Evolutionary conservation across 2,329 filamentous ascomycete genomes (phyloP).

Genomic region (Cadophora luteo-olivacea): DNA sequence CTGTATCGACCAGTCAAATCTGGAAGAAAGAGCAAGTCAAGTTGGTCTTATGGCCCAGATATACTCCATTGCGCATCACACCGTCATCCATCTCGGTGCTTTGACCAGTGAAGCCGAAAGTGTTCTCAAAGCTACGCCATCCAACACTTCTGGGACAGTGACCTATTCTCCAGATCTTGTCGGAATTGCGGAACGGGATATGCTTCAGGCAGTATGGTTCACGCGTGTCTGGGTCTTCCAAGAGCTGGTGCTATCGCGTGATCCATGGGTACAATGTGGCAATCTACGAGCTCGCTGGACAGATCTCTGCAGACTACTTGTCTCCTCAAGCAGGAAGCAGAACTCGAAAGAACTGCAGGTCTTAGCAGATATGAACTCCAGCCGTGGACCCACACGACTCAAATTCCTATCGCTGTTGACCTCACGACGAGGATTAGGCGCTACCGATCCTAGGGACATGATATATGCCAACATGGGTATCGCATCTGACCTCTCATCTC

Average conservation of each 20-base stretch:
- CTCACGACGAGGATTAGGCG: constrained; percentile 15
- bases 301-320: constrained; percentile 15
- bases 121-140: constrained; percentile 6
- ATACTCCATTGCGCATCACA: constrained; percentile 17
- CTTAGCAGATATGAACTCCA: constrained; percentile 18
- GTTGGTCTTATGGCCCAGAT: constrained; percentile 21
- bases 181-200: constrained; percentile 8
- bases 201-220: constrained; percentile 49
- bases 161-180: constrained; percentile 2
- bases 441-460: constrained; percentile 20
- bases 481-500: neutral
- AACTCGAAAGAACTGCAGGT: constrained; percentile 8
- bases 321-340: constrained; percentile 3
- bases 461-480: constrained; percentile 23
- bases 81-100: constrained; percentile 12
- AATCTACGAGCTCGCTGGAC: constrained; percentile 18
- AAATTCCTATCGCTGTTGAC: constrained; percentile 12
- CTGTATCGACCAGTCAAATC: constrained; percentile 24
- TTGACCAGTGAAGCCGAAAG: neutral
- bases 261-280: constrained; percentile 23
- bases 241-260: constrained; percentile 35
- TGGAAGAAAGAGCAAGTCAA: constrained; percentile 20
- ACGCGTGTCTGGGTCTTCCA: constrained; percentile 49
- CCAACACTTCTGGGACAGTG: constrained; percentile 18
- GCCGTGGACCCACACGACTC: neutral